A percentile compares a stretch with the other conserved stretches of the same genome.
Conservation (phyloP, 805 yeast species). For the Lipomyces yamanashiensis region DNA sequence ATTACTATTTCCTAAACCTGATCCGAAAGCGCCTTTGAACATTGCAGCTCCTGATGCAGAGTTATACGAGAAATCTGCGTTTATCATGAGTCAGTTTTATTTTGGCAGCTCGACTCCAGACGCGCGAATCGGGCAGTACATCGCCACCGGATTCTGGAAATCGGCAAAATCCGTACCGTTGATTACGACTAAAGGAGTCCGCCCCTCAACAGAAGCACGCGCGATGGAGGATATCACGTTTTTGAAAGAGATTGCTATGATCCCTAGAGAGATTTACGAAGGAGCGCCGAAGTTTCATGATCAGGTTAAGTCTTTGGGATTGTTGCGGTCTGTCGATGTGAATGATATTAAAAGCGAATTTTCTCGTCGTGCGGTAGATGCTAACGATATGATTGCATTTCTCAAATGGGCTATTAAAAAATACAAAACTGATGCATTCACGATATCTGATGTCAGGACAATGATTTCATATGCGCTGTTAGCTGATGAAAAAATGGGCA, state of each 20-base stretch:
- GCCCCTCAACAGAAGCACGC: constrained; percentile 42
- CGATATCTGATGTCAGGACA: constrained; percentile 26
- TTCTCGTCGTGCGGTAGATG: constrained; percentile 39
- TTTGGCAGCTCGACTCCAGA: constrained; percentile 48
- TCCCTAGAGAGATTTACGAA: constrained; percentile 37
- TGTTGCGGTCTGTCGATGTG: constrained; percentile 38
- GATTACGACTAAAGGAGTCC: constrained; percentile 44
- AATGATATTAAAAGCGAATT: constrained; percentile 43
- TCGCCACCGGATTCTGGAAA: constrained; percentile 48
- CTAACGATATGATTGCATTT: constrained; percentile 35
- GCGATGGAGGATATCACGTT: constrained; percentile 41
- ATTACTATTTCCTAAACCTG: constrained; percentile 9
- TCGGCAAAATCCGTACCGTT: constrained; percentile 41
- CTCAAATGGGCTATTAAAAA: constrained; percentile 42
- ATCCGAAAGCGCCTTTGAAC: constrained; percentile 6
- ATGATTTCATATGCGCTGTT: constrained; percentile 39
- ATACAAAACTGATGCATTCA: constrained; percentile 25
- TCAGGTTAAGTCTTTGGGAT: constrained; percentile 37
- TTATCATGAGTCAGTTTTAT: constrained; percentile 43
- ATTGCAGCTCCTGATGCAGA: neutral
- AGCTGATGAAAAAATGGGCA: constrained; percentile 32
- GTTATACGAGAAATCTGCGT: constrained; percentile 37
- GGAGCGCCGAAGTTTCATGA: constrained; percentile 41
- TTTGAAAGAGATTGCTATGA: constrained; percentile 40
- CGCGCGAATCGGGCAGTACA: constrained; percentile 43